Conservation (phyloP, 805 yeast genomes). For the Scheffersomyces amazonensis region DNA sequence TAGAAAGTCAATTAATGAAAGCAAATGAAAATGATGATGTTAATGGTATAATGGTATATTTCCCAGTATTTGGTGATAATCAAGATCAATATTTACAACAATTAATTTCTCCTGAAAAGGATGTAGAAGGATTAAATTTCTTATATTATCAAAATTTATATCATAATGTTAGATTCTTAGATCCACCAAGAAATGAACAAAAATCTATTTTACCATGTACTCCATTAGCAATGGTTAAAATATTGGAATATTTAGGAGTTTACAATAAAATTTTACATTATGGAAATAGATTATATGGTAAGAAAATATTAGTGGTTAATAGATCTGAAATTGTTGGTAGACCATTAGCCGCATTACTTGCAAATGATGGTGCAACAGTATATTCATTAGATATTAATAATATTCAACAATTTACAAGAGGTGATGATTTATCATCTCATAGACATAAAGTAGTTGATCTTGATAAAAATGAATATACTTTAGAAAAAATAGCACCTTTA, state of each 20-base stretch:
- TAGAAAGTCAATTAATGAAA: slow-evolving; percentile 77
- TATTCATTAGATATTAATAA: slow-evolving; percentile 87
- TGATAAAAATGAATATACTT: slow-evolving; percentile 47
- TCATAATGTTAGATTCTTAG: slow-evolving; percentile 85
- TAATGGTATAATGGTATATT: slow-evolving; percentile 94
- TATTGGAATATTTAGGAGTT: slow-evolving; percentile 83
- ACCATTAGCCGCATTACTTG: slow-evolving; percentile 91
- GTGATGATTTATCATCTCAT: slow-evolving; percentile 78
- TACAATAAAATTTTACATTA: slow-evolving; percentile 79
- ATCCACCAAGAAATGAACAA: slow-evolving; percentile 56
- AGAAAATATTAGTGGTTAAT: slow-evolving; percentile 85
- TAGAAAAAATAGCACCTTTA: slow-evolving; percentile 63
- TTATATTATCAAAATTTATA: slow-evolving; percentile 90
- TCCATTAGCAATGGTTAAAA: slow-evolving; percentile 91
- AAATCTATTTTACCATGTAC: slow-evolving; percentile 96
- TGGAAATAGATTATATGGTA: slow-evolving; percentile 92
- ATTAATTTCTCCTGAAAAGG: slow-evolving; percentile 85
- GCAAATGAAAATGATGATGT: slow-evolving; percentile 77
- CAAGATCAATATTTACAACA: slow-evolving; percentile 97
- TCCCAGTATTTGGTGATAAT: slow-evolving; percentile 93
- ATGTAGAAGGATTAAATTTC: slow-evolving; percentile 94
- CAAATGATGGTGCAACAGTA: slow-evolving; percentile 96
- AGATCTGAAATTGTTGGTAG: slow-evolving; percentile 97
- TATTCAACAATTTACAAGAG: slow-evolving; percentile 89
- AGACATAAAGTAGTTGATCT: slow-evolving; percentile 71